A percentile compares a stretch with the other conserved stretches of the same genome.
These are phyloP conservation scores for Closterium sp. DNA, from an alignment of 139 green algal genomes.

Conservation along the genomic window DNA sequence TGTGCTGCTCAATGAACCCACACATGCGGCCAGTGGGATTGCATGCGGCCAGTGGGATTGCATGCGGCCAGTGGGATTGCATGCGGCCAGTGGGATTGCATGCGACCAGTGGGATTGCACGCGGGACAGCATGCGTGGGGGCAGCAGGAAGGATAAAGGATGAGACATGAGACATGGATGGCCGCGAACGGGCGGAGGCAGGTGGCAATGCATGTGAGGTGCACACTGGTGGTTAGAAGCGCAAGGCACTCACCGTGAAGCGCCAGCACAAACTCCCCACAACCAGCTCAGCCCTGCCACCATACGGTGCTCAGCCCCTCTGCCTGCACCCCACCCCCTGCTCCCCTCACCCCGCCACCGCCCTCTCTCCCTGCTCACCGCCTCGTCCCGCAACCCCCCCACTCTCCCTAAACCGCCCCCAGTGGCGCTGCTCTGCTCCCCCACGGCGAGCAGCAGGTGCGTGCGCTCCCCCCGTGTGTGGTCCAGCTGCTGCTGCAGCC, in stretches of 20 bases:
- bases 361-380: background rate
- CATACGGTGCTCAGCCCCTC: background rate
- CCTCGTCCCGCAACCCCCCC: background rate
- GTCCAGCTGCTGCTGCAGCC: constrained; percentile 15
- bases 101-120: background rate
- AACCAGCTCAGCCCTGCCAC: background rate
- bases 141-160: background rate
- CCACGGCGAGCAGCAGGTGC: background rate
- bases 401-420: background rate
- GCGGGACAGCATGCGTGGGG: background rate
- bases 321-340: background rate
- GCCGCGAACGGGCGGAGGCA: too few species aligned
- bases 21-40: background rate
- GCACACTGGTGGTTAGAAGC: background rate
- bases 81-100: too few species aligned
- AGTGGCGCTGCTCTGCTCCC: background rate
- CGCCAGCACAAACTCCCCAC: background rate
- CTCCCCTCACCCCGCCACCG: background rate
- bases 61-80: background rate
- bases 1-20: background rate
- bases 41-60: background rate
- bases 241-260: background rate
- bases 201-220: background rate
- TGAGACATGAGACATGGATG: background rate
- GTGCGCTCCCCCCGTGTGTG: background rate